phyloP scores from a whole-genome alignment of 352 stramenopile species.

The Pythium utonaiense region DNA sequence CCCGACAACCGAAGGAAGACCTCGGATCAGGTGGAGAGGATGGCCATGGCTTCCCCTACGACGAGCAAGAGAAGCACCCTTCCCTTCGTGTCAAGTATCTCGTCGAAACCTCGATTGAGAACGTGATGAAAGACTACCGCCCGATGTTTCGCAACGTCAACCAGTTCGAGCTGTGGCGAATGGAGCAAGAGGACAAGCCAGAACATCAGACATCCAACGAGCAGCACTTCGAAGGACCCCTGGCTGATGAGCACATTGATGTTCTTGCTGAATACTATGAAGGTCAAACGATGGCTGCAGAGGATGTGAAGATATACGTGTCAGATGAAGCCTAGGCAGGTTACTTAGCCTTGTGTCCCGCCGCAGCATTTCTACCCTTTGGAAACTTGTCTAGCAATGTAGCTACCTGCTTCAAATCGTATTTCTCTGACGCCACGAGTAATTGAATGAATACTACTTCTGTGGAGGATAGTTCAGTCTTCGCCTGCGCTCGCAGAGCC shows the following conservation, averaged over 20 bases:
- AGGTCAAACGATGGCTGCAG: constrained; percentile 38
- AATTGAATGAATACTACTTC: constrained; percentile 63
- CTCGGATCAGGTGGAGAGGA: constrained; percentile 25
- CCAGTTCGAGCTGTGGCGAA: constrained; percentile 62
- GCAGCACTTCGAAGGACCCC: constrained; percentile 35
- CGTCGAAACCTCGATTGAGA: constrained; percentile 54
- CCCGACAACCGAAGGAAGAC: constrained; percentile 45
- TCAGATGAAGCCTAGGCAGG: not conserved
- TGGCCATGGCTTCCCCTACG: constrained; percentile 36
- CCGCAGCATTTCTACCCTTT: constrained; percentile 37
- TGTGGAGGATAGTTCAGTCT: constrained; percentile 31
- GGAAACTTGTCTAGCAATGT: constrained; percentile 67
- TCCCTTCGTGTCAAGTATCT: constrained; percentile 61
- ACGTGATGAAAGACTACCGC: constrained; percentile 40
- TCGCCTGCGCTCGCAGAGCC: constrained; percentile 27
- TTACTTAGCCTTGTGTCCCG: constrained; percentile 11
- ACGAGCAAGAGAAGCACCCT: constrained; percentile 48
- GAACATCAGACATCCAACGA: constrained; percentile 37
- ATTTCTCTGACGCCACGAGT: constrained; percentile 67
- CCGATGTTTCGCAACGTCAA: constrained; percentile 48
- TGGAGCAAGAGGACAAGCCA: constrained; percentile 61
- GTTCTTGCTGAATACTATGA: constrained; percentile 54
- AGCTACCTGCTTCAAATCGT: constrained; percentile 67
- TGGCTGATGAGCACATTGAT: constrained; percentile 46
- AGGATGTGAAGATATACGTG: constrained; percentile 39